These are phyloP conservation scores for Lycium ferocissimum DNA, from an alignment of 257 asterid species.

Conservation along the genomic window DNA sequence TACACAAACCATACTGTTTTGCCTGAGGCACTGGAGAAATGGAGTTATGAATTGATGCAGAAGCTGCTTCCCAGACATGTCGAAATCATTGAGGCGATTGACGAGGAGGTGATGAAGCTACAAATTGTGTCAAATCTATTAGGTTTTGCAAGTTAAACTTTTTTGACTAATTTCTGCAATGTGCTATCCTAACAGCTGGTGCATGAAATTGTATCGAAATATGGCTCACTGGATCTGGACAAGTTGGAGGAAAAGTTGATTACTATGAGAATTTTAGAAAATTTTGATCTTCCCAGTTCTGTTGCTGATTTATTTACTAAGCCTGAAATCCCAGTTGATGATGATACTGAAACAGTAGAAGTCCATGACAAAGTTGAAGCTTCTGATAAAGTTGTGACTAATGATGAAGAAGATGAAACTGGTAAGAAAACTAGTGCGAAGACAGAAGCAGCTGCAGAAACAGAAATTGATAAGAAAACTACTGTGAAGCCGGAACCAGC, in stretches of 20 bases:
- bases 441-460: conserved; percentile 41
- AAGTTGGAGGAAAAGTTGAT: conserved; percentile 61
- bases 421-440: conserved; percentile 26
- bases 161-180: conserved; percentile 37
- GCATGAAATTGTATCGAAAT: conserved; percentile 64
- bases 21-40: conserved; percentile 93
- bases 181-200: conserved; percentile 59
- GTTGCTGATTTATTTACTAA: conserved; percentile 46
- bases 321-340: conserved; percentile 32
- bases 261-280: conserved; percentile 79
- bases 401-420: conserved; percentile 37
- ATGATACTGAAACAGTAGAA: conserved; percentile 35
- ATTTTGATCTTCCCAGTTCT: conserved; percentile 71
- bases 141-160: conserved; percentile 27
- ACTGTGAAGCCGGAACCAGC: conserved; percentile 43
- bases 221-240: conserved; percentile 60
- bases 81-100: conserved; percentile 82
- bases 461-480: conserved; percentile 41
- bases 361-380: conserved; percentile 33
- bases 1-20: conserved; percentile 90
- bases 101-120: conserved; percentile 64
- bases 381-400: conserved; percentile 35
- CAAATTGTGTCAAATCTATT: conserved; percentile 29
- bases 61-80: conserved; percentile 84
- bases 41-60: conserved; percentile 84